Base-by-base conservation (phyloP, 179 eudicot species). In the Spinacia oleracea region DNA sequence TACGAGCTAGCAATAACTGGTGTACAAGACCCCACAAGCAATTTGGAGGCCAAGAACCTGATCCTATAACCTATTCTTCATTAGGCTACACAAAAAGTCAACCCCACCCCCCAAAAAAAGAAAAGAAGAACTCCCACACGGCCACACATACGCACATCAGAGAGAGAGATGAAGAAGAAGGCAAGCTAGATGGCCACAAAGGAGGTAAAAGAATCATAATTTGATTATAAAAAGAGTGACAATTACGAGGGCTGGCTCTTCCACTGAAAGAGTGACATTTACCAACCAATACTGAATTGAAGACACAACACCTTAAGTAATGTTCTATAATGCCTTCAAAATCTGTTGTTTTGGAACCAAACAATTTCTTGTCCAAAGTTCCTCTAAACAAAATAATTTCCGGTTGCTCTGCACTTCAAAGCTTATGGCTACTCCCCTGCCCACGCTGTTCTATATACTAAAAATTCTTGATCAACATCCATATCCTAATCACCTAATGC, bases 261-360 rank as follows among this genome's bases (percentile, higher is more conserved):
- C 67, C n/a, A 53, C 9, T 31, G 14, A 11, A 58, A 42, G 38
- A 46, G 23, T 51, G 35, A 51, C 60, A 38, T 27, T 40, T 12
- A 31, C 58, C 66, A 50, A 77, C 56, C 53, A 58, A 23, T 5
- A 73, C 20, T 29, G 25, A 14, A 68, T 55, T 42, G 56, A 78
- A 6, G 35, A 48, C 42, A 66, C 42, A 66, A 71, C 38, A 5
- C 7, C 53, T 12, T 2, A 35, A 42, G 20, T 4, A 42, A 25
- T 42, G 8, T 23, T 43, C 2, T n/a, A 43, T 23, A 40, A 69
- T 23, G 9, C 72, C 7, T n/a, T 69, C 10, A 31, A 27, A 43
- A 43, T 42, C 46, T 45, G 7, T 4, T 38, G 15, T 70, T 45
- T 12, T 11, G 23, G 27, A 70, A 70, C 15, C 40, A 31, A 50